These are phyloP conservation scores for Lactarius tabidus DNA, from an alignment of 768 basidiomycete genomes.

Conservation along the genomic window DNA sequence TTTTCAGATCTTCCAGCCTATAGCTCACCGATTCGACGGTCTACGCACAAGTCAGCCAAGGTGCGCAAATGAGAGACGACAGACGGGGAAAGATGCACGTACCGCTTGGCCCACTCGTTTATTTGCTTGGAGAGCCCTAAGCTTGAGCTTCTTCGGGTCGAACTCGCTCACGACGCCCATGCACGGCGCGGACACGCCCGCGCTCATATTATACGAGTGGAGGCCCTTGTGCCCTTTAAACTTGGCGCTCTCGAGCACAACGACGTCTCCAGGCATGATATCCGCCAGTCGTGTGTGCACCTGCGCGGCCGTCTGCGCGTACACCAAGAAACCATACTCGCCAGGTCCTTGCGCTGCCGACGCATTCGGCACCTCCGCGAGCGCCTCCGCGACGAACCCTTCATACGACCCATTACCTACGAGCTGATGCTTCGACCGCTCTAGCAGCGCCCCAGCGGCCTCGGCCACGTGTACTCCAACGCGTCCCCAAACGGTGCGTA, in stretches of 20 bases:
- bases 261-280: constrained; percentile 82
- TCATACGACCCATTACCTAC: constrained; percentile 82
- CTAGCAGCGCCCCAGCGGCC: constrained; percentile 59
- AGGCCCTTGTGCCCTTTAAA: constrained; percentile 80
- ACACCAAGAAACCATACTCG: constrained; percentile 71
- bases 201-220: constrained; percentile 61
- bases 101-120: constrained; percentile 82
- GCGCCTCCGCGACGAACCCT: constrained; percentile 69
- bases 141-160: constrained; percentile 83
- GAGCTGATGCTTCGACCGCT: constrained; percentile 71
- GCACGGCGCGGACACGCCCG: constrained; percentile 52
- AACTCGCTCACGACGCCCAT: constrained; percentile 78
- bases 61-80: constrained; percentile 2
- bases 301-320: constrained; percentile 58
- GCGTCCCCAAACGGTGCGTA: constrained; percentile 65
- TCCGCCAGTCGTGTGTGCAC: constrained; percentile 76
- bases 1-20: constrained; percentile 85
- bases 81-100: constrained; percentile 31
- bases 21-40: constrained; percentile 80
- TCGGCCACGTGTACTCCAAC: constrained; percentile 74
- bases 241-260: constrained; percentile 69
- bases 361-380: constrained; percentile 64
- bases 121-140: constrained; percentile 82
- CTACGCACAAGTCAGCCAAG: constrained; percentile 29
- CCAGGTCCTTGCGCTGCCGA: constrained; percentile 36